Evolutionary conservation across 495 filamentous ascomycete genomes (phyloP).

Genomic region (Aspergillus biplanus): DNA sequence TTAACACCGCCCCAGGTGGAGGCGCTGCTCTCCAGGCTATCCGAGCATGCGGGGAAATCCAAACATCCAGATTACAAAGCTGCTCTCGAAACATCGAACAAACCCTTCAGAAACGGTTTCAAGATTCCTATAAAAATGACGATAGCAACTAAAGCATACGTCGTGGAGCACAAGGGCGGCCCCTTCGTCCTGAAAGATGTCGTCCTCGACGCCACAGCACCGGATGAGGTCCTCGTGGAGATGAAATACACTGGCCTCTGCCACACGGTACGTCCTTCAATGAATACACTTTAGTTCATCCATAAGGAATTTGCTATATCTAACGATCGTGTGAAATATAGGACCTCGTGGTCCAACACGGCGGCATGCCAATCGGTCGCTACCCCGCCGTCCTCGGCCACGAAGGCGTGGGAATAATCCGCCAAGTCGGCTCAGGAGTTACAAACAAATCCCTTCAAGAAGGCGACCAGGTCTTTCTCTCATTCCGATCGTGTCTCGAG

Average conservation of each 20-base stretch:
- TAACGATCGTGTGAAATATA: neutral
- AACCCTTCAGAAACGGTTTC: too few relatives aligned
- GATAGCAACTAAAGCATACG: slow-evolving; percentile 26
- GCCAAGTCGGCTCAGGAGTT: slow-evolving; percentile 45
- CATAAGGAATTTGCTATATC: neutral
- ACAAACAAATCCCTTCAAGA: slow-evolving; percentile 39
- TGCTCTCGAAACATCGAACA: too few relatives aligned
- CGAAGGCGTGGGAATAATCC: slow-evolving; percentile 55
- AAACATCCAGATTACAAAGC: too few relatives aligned
- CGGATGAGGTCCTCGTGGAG: slow-evolving; percentile 37
- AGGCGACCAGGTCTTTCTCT: slow-evolving; percentile 53
- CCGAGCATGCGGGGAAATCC: too few relatives aligned
- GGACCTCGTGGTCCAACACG: slow-evolving; percentile 41
- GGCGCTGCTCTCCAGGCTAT: too few relatives aligned
- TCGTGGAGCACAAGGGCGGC: slow-evolving; percentile 30
- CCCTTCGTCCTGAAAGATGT: slow-evolving; percentile 36
- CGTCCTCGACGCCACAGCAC: slow-evolving; percentile 32
- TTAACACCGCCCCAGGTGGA: too few relatives aligned
- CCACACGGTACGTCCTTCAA: slow-evolving; percentile 31
- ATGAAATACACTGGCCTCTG: slow-evolving; percentile 42
- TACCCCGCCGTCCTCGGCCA: slow-evolving; percentile 54
- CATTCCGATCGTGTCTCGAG: slow-evolving; percentile 43
- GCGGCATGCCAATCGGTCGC: slow-evolving; percentile 35
- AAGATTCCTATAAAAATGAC: neutral
- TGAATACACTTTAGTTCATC: neutral